These are phyloP conservation scores for Termitomyces sp. DNA, from an alignment of 768 basidiomycete species.

Conservation along the genomic window DNA sequence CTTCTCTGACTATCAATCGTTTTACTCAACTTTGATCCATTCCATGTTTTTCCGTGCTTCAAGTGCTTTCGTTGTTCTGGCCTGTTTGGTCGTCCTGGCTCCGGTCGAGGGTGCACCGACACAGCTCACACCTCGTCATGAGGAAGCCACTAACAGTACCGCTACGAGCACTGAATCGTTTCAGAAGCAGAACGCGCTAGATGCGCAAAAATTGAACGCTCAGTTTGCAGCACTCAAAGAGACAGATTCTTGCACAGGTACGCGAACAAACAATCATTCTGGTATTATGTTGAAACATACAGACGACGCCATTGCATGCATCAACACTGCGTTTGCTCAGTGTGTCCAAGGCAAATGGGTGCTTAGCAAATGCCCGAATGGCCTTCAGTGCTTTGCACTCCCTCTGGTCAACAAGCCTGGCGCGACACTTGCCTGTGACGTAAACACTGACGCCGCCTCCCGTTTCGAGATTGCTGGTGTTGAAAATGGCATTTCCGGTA, in stretches of 20 bases:
- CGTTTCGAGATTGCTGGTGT: conserved; percentile 39
- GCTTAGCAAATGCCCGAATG: conserved; percentile 27
- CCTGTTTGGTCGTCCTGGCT: conserved; percentile 19
- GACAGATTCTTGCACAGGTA: conserved; percentile 42
- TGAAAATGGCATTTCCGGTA: conserved; percentile 27
- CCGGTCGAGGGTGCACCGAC: conserved; percentile 31
- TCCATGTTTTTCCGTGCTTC: conserved; percentile 8
- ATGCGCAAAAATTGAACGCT: conserved; percentile 43
- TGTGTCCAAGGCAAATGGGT: conserved; percentile 36
- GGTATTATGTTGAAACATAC: conserved; percentile 18
- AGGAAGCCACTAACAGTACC: conserved; percentile 17
- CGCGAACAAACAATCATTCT: conserved; percentile 8
- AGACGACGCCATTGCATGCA: conserved; percentile 34
- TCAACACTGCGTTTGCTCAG: conserved; percentile 35
- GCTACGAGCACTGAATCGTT: conserved; percentile 6
- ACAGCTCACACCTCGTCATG: conserved; percentile 15
- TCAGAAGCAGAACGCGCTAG: conserved; percentile 37
- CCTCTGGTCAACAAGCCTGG: conserved; percentile 44
- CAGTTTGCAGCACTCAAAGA: conserved; percentile 39
- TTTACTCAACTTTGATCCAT: not conserved
- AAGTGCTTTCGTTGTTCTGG: conserved; percentile 13
- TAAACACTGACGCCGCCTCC: conserved; percentile 27
- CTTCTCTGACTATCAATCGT: not conserved
- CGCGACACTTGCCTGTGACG: conserved; percentile 39
- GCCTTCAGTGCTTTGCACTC: conserved; percentile 39